Base-by-base conservation (phyloP, 2,329 filamentous ascomycete species). In the Aspergillus pseudonomiae region DNA sequence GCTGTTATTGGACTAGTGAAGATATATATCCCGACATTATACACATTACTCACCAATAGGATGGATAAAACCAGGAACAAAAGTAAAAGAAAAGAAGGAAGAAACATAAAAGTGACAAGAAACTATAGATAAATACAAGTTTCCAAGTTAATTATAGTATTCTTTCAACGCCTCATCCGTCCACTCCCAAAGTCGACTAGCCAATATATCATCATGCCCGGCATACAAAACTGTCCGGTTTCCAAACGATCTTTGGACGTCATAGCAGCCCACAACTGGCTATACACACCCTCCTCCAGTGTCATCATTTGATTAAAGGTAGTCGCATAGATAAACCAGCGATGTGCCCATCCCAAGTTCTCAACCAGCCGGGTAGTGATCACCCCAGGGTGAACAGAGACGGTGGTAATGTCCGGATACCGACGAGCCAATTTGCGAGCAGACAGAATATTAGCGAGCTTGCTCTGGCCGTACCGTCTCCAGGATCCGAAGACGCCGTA, bases 401-500 rank as follows among this genome's bases (percentile, higher is more conserved):
- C 32, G 12, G 21, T 16, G 2, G 32, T 55, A 10, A 39, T 39
- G 10, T 1, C 32, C 6, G 52, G 32, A 57, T 82, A 77, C 12
- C 72, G 75, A 39, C 71, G 66, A 1, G 80, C 77, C 4, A 85
- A 68, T 57, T 80, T 76, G 10, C 71, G 69, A 3, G 79, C 74
- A 67, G 79, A 82, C 3, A 83, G 72, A 5, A 84, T 67, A 63
- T 83, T 81, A 0, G 84, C 83, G 2, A 85, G 71, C 67, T 85
- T 85, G 54, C 76, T 79, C 65, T 83, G 80, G 0, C 79, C 82
- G 65, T 82, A 82, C 16, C 77, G 72, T 6, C 64, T 63, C 73
- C 77, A 79, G 10, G 71, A 65, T 30, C 76, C 75, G 2, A 62
- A 60, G 3, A 63, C 24, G 2, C 61, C 24, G 14, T 43, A 43